Conservation (phyloP, 2,329 filamentous ascomycete genomes). For the Pleomassaria siparia region DNA sequence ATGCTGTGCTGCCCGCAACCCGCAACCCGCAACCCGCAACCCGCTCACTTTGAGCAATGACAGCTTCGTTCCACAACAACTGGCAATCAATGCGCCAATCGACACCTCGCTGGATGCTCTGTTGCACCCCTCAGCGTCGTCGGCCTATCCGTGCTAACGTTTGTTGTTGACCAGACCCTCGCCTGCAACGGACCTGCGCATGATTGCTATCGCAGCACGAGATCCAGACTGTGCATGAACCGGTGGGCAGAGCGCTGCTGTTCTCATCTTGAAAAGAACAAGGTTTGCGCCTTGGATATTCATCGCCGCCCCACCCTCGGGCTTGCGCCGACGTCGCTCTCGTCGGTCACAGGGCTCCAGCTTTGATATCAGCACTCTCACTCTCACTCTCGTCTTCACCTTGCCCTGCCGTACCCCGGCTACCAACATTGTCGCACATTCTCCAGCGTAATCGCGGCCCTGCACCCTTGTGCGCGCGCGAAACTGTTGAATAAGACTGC, state of each 20-base stretch:
- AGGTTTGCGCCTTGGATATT: conserved; percentile 28
- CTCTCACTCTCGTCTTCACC: conserved; percentile 4
- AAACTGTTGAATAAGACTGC: conserved; percentile 19
- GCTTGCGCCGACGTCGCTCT: conserved; percentile 11
- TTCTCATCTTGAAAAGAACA: conserved; percentile 10
- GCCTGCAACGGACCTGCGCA: conserved; percentile 28
- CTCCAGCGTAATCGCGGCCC: conserved; percentile 15
- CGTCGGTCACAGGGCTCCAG: conserved; percentile 16
- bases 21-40: conserved; percentile 28
- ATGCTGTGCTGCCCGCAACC: conserved; percentile 29
- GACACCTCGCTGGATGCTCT: conserved; percentile 18
- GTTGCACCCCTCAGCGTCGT: conserved; percentile 31
- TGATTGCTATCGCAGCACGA: conserved; percentile 28
- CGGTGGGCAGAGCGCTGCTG: conserved; percentile 23
- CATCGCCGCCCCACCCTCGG: conserved; percentile 19
- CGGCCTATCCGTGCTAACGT: conserved; percentile 39
- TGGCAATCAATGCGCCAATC: conserved; percentile 33
- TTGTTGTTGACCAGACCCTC: conserved; percentile 32
- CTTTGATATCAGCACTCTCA: too few species aligned
- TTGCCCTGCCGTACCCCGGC: conserved; percentile 18
- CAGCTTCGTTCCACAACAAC: conserved; percentile 40
- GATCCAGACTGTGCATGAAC: conserved; percentile 26
- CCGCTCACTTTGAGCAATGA: conserved; percentile 35
- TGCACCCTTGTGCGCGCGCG: conserved; percentile 12
- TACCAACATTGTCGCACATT: conserved; percentile 22